phyloP scores from a whole-genome alignment of 768 basidiomycete genomes.

The Rhizopogon salebrosus region DNA sequence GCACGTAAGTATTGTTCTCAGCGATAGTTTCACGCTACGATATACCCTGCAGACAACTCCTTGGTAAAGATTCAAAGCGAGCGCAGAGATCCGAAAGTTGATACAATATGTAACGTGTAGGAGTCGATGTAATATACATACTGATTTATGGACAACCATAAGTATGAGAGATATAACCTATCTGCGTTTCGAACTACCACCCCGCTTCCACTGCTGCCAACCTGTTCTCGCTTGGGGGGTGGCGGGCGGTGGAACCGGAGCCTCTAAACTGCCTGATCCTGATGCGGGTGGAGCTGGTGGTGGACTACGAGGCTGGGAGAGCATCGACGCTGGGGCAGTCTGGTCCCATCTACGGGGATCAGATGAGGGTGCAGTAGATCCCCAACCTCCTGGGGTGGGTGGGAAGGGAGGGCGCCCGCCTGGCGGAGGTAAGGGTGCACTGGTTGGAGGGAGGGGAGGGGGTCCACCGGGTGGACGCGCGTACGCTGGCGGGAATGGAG shows the following conservation, averaged over 20 bases:
- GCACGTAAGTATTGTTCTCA: no score
- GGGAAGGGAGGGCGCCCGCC: background rate
- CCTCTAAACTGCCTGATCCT: conserved; percentile 8
- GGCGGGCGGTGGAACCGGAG: conserved; percentile 17
- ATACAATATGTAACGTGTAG: background rate
- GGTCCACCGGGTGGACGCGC: background rate
- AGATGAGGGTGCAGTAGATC: conserved; percentile 4
- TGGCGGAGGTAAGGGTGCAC: conserved; percentile 6
- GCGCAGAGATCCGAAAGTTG: no score
- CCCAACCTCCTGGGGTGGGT: conserved; percentile 12
- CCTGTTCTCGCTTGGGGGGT: conserved; percentile 29
- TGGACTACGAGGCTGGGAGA: background rate
- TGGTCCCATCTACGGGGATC: conserved; percentile 1
- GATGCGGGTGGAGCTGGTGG: conserved; percentile 4
- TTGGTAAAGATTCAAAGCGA: background rate
- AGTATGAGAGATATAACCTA: conserved; percentile 5
- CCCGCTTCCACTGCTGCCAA: conserved; percentile 51
- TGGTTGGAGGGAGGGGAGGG: background rate
- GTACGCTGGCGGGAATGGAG: conserved; percentile 1
- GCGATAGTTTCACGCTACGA: no score
- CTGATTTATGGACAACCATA: no score
- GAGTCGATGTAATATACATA: background rate
- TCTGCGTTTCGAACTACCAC: conserved; percentile 13
- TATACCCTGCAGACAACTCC: no score
- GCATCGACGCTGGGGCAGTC: background rate